phyloP scores from a whole-genome alignment of 192 early-diverging fungal genomes.

The Phycomyces blakesleeanus region DNA sequence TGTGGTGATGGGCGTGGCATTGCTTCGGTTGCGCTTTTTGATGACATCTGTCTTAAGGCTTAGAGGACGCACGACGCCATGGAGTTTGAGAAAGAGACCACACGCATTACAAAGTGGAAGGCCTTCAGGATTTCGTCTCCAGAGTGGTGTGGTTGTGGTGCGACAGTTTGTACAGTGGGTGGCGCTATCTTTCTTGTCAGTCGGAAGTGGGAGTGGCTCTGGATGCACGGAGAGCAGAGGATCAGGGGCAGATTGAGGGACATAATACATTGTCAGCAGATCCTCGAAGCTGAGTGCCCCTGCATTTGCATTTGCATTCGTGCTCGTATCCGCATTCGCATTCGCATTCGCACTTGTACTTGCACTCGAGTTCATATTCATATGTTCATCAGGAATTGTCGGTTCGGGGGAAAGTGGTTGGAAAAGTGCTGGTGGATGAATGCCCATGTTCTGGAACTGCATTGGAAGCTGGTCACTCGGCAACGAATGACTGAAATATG shows the following conservation, averaged over 20 bases:
- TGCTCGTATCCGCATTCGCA: no score
- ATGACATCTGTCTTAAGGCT: conserved; percentile 83
- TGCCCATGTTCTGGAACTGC: background rate
- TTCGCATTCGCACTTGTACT: no score
- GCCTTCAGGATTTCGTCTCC: conserved; percentile 82
- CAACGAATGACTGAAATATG: background rate
- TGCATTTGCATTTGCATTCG: background rate
- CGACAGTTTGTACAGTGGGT: conserved; percentile 74
- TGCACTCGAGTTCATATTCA: no score
- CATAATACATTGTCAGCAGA: conserved; percentile 4
- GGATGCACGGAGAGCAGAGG: background rate
- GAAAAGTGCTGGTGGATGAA: background rate
- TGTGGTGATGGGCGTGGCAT: conserved; percentile 10
- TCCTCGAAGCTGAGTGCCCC: conserved; percentile 13
- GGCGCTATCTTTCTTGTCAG: background rate
- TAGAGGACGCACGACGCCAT: conserved; percentile 76
- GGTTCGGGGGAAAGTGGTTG: background rate
- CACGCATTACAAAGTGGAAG: conserved; percentile 92
- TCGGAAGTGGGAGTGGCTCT: background rate
- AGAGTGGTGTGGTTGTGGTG: conserved; percentile 81
- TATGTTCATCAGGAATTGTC: background rate
- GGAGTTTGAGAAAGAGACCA: conserved; percentile 90
- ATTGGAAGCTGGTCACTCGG: background rate
- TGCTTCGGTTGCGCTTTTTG: conserved; percentile 72
- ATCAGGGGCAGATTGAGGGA: background rate